Evolutionary conservation across 2,329 filamentous ascomycete species (phyloP), one percentile per base, ranked within the genome.

Genomic region (Tolypocladium endophyticum): DNA sequence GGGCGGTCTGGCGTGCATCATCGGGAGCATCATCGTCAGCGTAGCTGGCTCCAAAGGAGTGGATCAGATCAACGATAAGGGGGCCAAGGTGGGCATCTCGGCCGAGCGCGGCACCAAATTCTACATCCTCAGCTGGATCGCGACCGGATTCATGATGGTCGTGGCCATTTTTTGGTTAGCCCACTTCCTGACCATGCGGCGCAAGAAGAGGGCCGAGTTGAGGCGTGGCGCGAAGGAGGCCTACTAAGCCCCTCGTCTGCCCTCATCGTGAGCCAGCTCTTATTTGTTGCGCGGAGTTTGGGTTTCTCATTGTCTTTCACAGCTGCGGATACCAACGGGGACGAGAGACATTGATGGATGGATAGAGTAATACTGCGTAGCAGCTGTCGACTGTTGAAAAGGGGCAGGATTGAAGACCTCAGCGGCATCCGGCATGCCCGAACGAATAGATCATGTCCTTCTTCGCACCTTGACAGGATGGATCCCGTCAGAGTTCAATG

Each of bases 41-140:
- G 72, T 76, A 1, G 70, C 74, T 35, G 69, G 71, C 53, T 72
- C 74, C 57, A 75, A 74, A 65, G 77, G 72, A 33, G 75, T 74
- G 41, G 61, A 70, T 53, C 68, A 69, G 62, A 73, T 82, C 67
- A 77, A 79, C 65, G 67, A 75, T 1, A 62, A 71, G 7, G 79
- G 78, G 59, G 70, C 75, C 16, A 71, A 74, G 3, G 69, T 79
- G 20, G 80, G 79, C 50, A 70, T 83, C 28, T 71, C 73, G 2
- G 79, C 78, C 0, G 63, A 68, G 16, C 64, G 70, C 14, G 80
- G 81, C 9, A 65, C 57, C 52, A 76, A 77, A 68, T 79, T 83
- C 62, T 70, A 76, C 64, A 71, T 65, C 38, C 66, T 82, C 45
- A 73, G 73, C 6, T 83, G 79, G 80, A 72, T 77, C 5, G 72